phyloP scores from a whole-genome alignment of 306 rosid species.

The Quercus alba region DNA sequence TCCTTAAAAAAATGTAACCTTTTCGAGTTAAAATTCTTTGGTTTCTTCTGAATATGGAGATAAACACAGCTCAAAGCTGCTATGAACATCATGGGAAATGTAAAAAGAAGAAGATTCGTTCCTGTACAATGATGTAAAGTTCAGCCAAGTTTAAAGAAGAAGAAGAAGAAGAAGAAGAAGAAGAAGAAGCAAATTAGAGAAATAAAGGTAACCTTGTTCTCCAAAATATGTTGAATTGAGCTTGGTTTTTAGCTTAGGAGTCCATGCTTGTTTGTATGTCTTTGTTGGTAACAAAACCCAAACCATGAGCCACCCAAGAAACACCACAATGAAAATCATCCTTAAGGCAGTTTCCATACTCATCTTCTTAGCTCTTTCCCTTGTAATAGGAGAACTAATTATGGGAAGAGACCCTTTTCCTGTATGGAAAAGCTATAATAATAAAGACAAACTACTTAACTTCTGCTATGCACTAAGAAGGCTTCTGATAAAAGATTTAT shows the following conservation, averaged over 20 bases:
- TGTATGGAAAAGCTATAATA: background rate
- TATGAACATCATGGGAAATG: conserved; percentile 62
- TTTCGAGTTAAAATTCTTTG: conserved; percentile 12
- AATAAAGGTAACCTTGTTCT: conserved; percentile 38
- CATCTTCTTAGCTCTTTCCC: conserved; percentile 1
- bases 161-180: background rate
- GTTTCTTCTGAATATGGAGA: conserved; percentile 45
- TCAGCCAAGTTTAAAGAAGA: background rate
- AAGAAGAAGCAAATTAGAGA: background rate
- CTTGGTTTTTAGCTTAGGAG: conserved; percentile 25
- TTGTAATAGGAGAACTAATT: background rate
- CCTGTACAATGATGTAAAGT: conserved; percentile 24
- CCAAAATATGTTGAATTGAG: conserved; percentile 51
- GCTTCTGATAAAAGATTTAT: background rate
- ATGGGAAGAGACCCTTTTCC: background rate
- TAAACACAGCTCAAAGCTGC: conserved; percentile 52
- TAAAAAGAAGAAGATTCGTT: conserved; percentile 50
- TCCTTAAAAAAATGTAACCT: conserved; percentile 10
- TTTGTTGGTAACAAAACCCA: conserved; percentile 62
- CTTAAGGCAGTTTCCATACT: conserved; percentile 17
- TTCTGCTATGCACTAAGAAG: background rate
- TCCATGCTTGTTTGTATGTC: conserved; percentile 37
- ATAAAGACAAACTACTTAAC: background rate
- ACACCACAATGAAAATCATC: conserved; percentile 29
- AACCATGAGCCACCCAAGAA: conserved; percentile 47